Percentiles rank a stretch among this genome's conserved stretches.
phyloP scores from a whole-genome alignment of 345 rosid genomes.

The Acer negundo region DNA sequence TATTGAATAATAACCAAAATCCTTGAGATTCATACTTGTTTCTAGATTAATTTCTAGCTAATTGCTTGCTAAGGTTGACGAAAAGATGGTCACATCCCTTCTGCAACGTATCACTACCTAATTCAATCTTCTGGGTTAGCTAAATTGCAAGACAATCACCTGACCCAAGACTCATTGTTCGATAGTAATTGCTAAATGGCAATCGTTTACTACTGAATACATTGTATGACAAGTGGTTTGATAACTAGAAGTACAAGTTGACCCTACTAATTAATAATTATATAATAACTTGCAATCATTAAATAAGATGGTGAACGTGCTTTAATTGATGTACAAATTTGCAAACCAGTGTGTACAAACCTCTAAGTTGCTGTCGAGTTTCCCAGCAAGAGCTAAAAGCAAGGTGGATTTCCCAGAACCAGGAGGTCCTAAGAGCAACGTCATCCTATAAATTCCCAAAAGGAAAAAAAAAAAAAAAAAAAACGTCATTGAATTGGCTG shows the following conservation, averaged over 20 bases:
- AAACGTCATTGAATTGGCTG: not conserved
- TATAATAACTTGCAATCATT: not conserved
- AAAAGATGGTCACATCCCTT: not conserved
- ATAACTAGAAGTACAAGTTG: not conserved
- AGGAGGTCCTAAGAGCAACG: constrained; percentile 91
- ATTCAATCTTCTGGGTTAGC: not conserved
- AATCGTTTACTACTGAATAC: too few species aligned
- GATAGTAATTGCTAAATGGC: not conserved
- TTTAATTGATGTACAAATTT: constrained; percentile 15
- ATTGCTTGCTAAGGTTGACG: not conserved
- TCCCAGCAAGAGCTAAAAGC: constrained; percentile 82
- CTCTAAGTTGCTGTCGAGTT: constrained; percentile 60
- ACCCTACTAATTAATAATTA: not conserved
- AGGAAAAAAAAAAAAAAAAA: not conserved
- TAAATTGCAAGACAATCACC: not conserved
- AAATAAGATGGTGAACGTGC: constrained; percentile 28
- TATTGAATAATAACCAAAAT: too few species aligned
- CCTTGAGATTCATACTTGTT: too few species aligned
- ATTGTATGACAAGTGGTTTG: not conserved
- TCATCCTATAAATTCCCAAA: constrained; percentile 59
- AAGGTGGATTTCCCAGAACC: constrained; percentile 90
- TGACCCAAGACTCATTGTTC: too few species aligned
- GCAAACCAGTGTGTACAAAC: constrained; percentile 40
- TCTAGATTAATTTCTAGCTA: too few species aligned
- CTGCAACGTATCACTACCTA: not conserved